These are phyloP conservation scores for Dactylellina sp. DNA, from an alignment of 2,329 filamentous ascomycete species.

Conservation along the genomic window DNA sequence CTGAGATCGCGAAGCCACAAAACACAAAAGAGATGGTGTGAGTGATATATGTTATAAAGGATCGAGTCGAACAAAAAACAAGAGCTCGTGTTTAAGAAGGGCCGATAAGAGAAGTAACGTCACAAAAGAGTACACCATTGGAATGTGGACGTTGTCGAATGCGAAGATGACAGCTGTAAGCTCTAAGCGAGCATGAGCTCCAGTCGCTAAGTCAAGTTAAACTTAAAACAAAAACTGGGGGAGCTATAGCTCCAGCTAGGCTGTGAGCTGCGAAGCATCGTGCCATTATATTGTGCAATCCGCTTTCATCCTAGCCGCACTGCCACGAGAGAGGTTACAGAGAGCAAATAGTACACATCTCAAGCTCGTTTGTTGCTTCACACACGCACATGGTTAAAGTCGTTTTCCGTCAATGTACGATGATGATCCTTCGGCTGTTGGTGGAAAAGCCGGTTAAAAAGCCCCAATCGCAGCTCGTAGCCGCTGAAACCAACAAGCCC, in stretches of 20 bases:
- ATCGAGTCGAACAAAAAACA: background rate
- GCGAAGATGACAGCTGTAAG: background rate
- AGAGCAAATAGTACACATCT: background rate
- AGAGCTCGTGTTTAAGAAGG: background rate
- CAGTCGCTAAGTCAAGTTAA: too few relatives aligned
- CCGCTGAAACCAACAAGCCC: slow-evolving; percentile 26
- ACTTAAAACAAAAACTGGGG: too few relatives aligned
- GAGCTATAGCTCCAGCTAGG: background rate
- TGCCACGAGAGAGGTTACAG: background rate
- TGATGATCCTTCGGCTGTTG: slow-evolving; percentile 29
- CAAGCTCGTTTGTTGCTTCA: background rate
- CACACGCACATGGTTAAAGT: slow-evolving; percentile 10
- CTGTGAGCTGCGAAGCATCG: background rate
- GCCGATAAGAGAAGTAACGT: background rate
- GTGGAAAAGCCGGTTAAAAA: slow-evolving; percentile 21
- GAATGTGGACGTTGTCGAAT: slow-evolving; percentile 9
- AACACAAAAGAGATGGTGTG: slow-evolving; percentile 41
- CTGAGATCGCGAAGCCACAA: slow-evolving; percentile 10
- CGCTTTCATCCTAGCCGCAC: slow-evolving; percentile 6
- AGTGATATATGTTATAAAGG: slow-evolving; percentile 38
- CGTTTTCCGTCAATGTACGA: slow-evolving; percentile 28
- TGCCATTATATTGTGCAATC: too few relatives aligned
- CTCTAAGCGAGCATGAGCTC: slow-evolving; percentile 6
- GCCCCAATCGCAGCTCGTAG: slow-evolving; percentile 19
- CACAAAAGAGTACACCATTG: background rate